Evolutionary conservation across 805 yeast species (phyloP), one percentile per base, ranked within the genome.

Genomic region (Nakazawaea ishiwadae): DNA sequence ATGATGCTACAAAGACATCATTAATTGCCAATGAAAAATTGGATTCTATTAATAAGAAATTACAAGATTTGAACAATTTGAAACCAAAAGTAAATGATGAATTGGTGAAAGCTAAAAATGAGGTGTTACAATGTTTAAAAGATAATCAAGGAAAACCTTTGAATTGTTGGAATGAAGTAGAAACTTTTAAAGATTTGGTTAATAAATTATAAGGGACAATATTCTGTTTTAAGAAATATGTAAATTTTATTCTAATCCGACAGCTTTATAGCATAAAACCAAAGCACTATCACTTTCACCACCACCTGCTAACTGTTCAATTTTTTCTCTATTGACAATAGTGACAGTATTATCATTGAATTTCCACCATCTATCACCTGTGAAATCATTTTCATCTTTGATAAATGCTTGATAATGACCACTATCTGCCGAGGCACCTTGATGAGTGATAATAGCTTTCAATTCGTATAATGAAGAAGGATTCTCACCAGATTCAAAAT

Each of bases 261-360:
- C 76, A 5, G 88, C 95, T 58, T 82, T 83, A 68, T 93, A 93
- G 42, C 93, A 65, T 51, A 91, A 71, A 42, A 93, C 81, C 60
- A 93, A 75, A 2, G 99, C 99, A 54, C 93, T 81, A 62, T 93
- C 99, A 52, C 96, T 79, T 66, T 95, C 99, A 44, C 98, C 97
- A 44, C 99, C 99, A 33, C 99, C 99, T 4, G 97, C 85, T 50
- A 93, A 71, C 43, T 75, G 62, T 60, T 89, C 96, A 46, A 93
- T 79, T 56, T 78, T 87, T 39, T 89, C 93, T 55, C 79, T 84
- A 47, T 73, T 78, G n/a, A 90, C 89, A 31, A 71, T 66, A 6
- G 77, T 68, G 14, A 93, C 96, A 58, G 83, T 83, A 63, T 90
- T 96, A 62, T 93, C 99, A 59, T 93, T 89, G 65, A 87, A 93